Base-by-base conservation (phyloP, 345 rosid genomes). In the Ricinus communis region DNA sequence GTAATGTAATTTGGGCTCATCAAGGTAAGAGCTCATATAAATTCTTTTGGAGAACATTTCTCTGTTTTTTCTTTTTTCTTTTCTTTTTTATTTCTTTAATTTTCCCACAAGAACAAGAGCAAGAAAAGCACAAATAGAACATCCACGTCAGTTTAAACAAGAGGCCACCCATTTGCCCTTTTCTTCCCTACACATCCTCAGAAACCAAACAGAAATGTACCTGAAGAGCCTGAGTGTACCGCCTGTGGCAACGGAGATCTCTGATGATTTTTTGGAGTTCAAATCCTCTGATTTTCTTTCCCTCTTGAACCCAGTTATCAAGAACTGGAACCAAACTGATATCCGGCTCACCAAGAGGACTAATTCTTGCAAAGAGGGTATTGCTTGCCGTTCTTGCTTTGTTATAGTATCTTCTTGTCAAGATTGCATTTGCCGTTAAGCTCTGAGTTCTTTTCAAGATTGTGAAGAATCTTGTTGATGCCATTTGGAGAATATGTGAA, bases 221-320 rank as follows among this genome's bases (percentile, higher is more conserved):
- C 87, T 82, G 73, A 41, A 82, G 85, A 28, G 87, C 85, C 8
- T 82, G 87, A 8, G 21, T 10, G 72, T 68, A 65, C 1, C 85
- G 82, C 46, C 60, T 71, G 57, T 75, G 75, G 24, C 76, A 21
- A 6, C 87, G 87, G 14, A 84, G 80, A 28, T 51, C 55, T 36
- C 75, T 82, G 63, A 81, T 70, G 36, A 79, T 41, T 70, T 41
- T 70, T 69, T 55, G 78, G 10, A 84, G 79, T 43, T 69, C 71
- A 0, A 21, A 12, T 13, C 30, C 45, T 2, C 28, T 61, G 24
- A 72, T 63, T 12, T 49, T 67, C 19, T 28, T 71, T 19, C 82
- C 82, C 40, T 79, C 82, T 62, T 54, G 38, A 73, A 70, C 65
- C 87, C 87, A 84, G 31, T 79, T 66, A 49, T 81, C 82, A 62